These are phyloP conservation scores for Pneumocystis carinii DNA, from an alignment of 1,139 yeast genomes.

Conservation along the genomic window DNA sequence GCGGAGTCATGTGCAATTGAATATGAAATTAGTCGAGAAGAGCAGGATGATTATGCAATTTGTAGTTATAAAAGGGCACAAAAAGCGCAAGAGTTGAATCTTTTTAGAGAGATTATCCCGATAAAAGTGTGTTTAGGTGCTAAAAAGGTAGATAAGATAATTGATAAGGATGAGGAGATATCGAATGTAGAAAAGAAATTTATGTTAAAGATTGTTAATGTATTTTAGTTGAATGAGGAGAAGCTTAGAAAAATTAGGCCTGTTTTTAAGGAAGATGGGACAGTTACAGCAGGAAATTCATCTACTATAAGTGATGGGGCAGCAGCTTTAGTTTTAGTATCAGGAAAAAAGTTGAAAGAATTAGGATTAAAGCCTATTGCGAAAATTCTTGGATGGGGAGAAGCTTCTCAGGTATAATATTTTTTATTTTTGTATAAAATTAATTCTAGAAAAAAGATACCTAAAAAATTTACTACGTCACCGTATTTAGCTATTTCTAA, in stretches of 20 bases:
- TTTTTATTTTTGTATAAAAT: neutral
- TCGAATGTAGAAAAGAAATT: constrained; percentile 20
- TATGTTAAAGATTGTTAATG: neutral
- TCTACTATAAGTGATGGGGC: constrained; percentile 95
- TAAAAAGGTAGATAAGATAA: constrained; percentile 74
- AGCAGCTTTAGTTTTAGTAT: constrained; percentile 79
- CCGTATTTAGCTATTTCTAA: constrained; percentile 90
- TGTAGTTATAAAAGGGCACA: constrained; percentile 74
- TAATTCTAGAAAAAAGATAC: constrained; percentile 25
- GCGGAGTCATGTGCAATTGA: constrained; percentile 87
- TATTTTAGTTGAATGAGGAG: constrained; percentile 50
- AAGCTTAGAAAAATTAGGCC: constrained; percentile 73
- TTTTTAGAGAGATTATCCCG: constrained; percentile 78
- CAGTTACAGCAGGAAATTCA: constrained; percentile 94
- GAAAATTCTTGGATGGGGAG: constrained; percentile 86
- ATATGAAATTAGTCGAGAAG: constrained; percentile 48
- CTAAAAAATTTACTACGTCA: constrained; percentile 86
- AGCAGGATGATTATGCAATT: constrained; percentile 81
- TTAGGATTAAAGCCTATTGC: constrained; percentile 79
- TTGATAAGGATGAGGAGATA: constrained; percentile 65
- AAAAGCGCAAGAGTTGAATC: constrained; percentile 61
- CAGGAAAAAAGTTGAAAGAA: constrained; percentile 69
- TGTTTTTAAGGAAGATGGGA: constrained; percentile 76
- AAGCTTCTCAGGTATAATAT: constrained; percentile 58
- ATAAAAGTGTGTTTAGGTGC: constrained; percentile 75